Conservation (phyloP, 2,329 filamentous ascomycete genomes). For the Blumeria hordei region DNA sequence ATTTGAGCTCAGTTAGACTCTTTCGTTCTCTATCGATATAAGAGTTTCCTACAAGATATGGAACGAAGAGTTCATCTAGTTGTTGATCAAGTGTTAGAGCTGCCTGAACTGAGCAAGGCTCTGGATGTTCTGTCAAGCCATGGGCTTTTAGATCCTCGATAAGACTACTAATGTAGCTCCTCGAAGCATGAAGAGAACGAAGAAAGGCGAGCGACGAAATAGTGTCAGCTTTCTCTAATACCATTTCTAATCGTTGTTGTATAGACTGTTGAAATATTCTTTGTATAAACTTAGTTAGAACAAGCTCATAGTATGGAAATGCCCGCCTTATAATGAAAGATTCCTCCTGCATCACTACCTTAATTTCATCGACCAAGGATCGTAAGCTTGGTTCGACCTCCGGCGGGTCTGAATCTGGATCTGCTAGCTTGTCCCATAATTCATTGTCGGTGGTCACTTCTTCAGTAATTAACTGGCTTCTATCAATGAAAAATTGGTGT, state of each 20-base stretch:
- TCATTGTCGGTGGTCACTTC: constrained; percentile 29
- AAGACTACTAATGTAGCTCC: constrained; percentile 64
- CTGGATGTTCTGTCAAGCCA: constrained; percentile 83
- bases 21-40: constrained; percentile 47
- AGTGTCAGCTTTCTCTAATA: constrained; percentile 78
- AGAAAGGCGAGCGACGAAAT: constrained; percentile 84
- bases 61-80: constrained; percentile 54
- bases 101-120: constrained; percentile 69
- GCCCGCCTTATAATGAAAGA: constrained; percentile 90
- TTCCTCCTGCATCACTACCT: constrained; percentile 87
- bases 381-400: constrained; percentile 82
- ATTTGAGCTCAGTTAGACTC: constrained; percentile 60
- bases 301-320: constrained; percentile 89
- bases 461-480: constrained; percentile 67
- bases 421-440: constrained; percentile 76
- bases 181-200: constrained; percentile 70
- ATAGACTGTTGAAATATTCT: constrained; percentile 95
- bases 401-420: constrained; percentile 79
- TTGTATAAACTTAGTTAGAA: constrained; percentile 79
- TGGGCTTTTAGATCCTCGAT: constrained; percentile 88
- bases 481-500: constrained; percentile 96
- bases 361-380: constrained; percentile 79
- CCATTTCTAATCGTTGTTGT: constrained; percentile 85
- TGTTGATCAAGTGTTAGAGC: constrained; percentile 50
- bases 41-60: constrained; percentile 42